These are phyloP conservation scores for Talaromyces islandicus DNA, from an alignment of 2,329 filamentous ascomycete genomes.

Conservation along the genomic window DNA sequence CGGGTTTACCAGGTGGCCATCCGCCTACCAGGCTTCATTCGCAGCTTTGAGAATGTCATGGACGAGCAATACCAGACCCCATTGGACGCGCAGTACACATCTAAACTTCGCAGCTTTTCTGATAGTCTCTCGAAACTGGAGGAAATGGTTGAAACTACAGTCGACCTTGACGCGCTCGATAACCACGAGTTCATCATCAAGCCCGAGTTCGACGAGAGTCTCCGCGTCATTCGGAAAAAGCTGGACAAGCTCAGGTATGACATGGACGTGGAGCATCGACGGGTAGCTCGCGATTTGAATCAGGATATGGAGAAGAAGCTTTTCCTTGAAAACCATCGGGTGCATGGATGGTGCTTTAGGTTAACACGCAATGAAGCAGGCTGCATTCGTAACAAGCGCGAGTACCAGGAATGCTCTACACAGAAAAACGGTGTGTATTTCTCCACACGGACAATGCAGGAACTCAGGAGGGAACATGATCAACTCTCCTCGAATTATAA, in stretches of 20 bases:
- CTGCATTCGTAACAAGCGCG: constrained; percentile 84
- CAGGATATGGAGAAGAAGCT: constrained; percentile 98
- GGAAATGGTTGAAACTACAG: constrained; percentile 98
- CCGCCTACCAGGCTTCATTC: constrained; percentile 81
- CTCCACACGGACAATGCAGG: constrained; percentile 75
- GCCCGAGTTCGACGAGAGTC: constrained; percentile 86
- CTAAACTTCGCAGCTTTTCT: constrained; percentile 69
- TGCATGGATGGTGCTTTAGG: constrained; percentile 94
- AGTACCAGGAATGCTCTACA: constrained; percentile 91
- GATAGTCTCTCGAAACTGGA: constrained; percentile 78
- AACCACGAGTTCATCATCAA: constrained; percentile 99
- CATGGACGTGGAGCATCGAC: constrained; percentile 75
- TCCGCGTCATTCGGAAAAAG: constrained; percentile 84
- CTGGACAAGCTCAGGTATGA: constrained; percentile 76
- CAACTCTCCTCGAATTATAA: constrained; percentile 93
- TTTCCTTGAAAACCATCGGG: constrained; percentile 91
- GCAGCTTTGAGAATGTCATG: constrained; percentile 86
- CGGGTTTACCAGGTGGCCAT: constrained; percentile 92
- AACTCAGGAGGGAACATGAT: constrained; percentile 82
- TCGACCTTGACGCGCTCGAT: constrained; percentile 90
- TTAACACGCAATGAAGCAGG: constrained; percentile 84
- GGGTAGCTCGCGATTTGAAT: constrained; percentile 71
- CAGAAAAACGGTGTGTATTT: constrained; percentile 99
- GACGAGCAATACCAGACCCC: constrained; percentile 88
- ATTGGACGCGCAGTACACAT: constrained; percentile 79